These are phyloP conservation scores for Neurospora sp. DNA, from an alignment of 495 filamentous ascomycete species.

Conservation along the genomic window DNA sequence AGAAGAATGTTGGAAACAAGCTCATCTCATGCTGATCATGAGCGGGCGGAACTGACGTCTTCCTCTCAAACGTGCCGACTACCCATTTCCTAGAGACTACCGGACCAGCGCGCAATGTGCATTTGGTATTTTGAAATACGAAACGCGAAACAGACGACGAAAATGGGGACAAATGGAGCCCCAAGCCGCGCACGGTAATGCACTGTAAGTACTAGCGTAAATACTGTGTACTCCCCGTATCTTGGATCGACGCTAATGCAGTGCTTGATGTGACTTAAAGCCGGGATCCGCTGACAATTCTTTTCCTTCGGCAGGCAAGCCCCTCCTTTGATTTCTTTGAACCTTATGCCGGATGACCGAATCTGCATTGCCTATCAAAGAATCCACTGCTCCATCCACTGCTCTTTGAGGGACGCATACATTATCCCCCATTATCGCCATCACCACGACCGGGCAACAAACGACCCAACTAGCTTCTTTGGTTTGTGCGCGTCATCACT, in stretches of 20 bases:
- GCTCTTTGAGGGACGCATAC: neutral
- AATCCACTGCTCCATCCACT: neutral
- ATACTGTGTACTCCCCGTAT: neutral
- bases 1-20: neutral
- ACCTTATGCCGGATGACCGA: neutral
- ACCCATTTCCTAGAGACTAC: neutral
- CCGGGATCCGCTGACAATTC: neutral
- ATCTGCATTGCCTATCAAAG: neutral
- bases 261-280: neutral
- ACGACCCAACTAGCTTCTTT: neutral
- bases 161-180: neutral
- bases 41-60: neutral
- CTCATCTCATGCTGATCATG: neutral
- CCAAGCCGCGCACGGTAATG: neutral
- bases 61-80: neutral
- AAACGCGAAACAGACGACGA: neutral
- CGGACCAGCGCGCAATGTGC: neutral
- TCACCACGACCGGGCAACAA: neutral
- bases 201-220: neutral
- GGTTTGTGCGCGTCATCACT: neutral
- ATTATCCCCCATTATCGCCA: neutral
- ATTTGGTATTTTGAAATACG: neutral
- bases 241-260: conserved; percentile 18
- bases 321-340: neutral
- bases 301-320: neutral